These are phyloP conservation scores for Musa beccarii DNA, from an alignment of 176 grass and related monocot genomes.

Conservation along the genomic window DNA sequence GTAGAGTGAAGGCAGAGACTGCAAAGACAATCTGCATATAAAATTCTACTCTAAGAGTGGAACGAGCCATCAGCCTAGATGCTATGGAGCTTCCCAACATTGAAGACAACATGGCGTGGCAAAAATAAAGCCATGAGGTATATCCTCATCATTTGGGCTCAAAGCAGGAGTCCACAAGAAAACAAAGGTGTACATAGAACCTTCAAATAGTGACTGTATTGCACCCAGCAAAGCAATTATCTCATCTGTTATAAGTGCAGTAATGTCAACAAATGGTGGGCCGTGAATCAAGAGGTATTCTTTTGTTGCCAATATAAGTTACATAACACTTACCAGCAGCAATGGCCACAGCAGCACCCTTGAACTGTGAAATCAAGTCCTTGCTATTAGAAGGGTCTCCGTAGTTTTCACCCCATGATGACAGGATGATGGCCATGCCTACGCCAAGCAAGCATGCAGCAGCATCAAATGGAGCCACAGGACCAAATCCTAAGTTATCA, in stretches of 20 bases:
- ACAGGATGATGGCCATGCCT: slow-evolving; percentile 78
- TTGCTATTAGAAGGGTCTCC: slow-evolving; percentile 81
- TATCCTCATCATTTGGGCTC: slow-evolving; percentile 87
- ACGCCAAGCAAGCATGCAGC: slow-evolving; percentile 76
- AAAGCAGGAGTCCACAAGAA: slow-evolving; percentile 96
- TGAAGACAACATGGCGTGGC: slow-evolving; percentile 88
- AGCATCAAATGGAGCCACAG: slow-evolving; percentile 89
- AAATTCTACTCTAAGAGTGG: slow-evolving; percentile 62
- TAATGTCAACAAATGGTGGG: not conserved
- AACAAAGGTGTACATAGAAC: slow-evolving; percentile 94
- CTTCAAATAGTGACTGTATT: slow-evolving; percentile 91
- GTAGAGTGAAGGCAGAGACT: slow-evolving; percentile 60
- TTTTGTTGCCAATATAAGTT: not conserved
- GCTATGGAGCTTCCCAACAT: slow-evolving; percentile 94
- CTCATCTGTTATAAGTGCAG: slow-evolving; percentile 45
- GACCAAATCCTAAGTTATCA: slow-evolving; percentile 82
- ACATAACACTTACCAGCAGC: slow-evolving; percentile 51
- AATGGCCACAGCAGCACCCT: slow-evolving; percentile 73
- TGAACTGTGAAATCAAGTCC: slow-evolving; percentile 68
- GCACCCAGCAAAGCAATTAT: slow-evolving; percentile 90
- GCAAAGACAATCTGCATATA: slow-evolving; percentile 93
- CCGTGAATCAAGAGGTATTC: not conserved
- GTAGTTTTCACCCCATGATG: slow-evolving; percentile 77
- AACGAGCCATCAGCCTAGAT: slow-evolving; percentile 52
- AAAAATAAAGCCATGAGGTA: slow-evolving; percentile 96